Conservation (phyloP, 2,329 filamentous ascomycete genomes). For the Pseudogymnoascus sp. region DNA sequence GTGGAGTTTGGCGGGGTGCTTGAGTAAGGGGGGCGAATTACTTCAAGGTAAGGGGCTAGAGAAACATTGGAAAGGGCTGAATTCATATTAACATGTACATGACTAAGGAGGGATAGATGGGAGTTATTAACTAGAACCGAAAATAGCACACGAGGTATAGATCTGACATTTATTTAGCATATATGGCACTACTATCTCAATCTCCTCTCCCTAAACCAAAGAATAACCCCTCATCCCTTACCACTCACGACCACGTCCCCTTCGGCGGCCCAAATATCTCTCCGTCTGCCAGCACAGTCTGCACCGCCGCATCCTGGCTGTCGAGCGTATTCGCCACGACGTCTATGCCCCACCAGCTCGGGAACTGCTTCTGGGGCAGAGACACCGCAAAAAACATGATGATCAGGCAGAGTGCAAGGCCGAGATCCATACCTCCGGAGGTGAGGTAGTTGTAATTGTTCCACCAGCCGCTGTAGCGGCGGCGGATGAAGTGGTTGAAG, state of each 20-base stretch:
- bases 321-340: slow-evolving; percentile 18
- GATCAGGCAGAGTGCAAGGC: slow-evolving; percentile 57
- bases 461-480: slow-evolving; percentile 61
- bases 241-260: slow-evolving; percentile 10
- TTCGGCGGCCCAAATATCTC: slow-evolving; percentile 16
- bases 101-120: background rate
- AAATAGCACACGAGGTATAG: background rate
- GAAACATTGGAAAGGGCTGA: too few species aligned
- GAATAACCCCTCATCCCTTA: background rate
- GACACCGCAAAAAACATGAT: slow-evolving; percentile 64
- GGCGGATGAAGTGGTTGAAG: slow-evolving; percentile 61
- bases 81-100: background rate
- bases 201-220: background rate
- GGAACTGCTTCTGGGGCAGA: slow-evolving; percentile 52
- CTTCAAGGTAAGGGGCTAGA: too few species aligned
- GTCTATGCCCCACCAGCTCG: slow-evolving; percentile 58
- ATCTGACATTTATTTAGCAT: background rate
- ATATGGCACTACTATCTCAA: background rate
- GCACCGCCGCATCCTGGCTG: slow-evolving; percentile 17
- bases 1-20: too few species aligned
- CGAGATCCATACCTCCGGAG: slow-evolving; percentile 60
- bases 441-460: slow-evolving; percentile 61
- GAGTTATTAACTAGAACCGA: background rate
- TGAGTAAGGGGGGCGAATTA: too few species aligned
- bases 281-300: slow-evolving; percentile 14